Evolutionary conservation across 352 stramenopile genomes (phyloP).

Genomic region (Globisporangium parvum): DNA sequence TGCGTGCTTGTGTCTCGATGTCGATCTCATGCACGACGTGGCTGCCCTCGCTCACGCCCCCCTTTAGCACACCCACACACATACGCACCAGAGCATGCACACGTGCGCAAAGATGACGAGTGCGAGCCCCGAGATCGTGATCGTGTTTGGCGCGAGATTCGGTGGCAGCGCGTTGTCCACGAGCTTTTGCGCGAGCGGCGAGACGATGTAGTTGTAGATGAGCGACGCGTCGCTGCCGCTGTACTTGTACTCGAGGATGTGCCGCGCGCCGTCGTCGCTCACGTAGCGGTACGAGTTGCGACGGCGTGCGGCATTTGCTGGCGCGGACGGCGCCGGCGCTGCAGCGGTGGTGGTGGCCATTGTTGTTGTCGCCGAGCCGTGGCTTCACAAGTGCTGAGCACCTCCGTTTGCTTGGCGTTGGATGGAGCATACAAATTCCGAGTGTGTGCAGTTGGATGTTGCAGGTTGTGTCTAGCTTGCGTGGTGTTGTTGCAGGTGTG

Average conservation of each 20-base stretch:
- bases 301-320: constrained; percentile 1
- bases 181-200: constrained; percentile 63
- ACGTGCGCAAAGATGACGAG: constrained; percentile 68
- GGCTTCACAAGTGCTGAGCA: no score
- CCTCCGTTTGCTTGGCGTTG: no score
- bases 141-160: constrained; percentile 70
- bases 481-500: no score
- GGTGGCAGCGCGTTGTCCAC: constrained; percentile 71
- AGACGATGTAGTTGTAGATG: constrained; percentile 82
- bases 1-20: no score
- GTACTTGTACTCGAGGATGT: constrained; percentile 79
- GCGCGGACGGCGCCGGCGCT: no score
- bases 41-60: no score
- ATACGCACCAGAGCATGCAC: constrained; percentile 72
- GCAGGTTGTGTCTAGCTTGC: no score
- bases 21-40: no score
- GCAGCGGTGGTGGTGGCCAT: no score
- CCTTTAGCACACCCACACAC: not conserved
- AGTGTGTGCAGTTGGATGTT: no score
- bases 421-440: no score
- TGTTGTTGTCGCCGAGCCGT: no score
- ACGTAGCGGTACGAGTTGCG: constrained; percentile 51
- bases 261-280: constrained; percentile 57
- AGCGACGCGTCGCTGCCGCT: constrained; percentile 78
- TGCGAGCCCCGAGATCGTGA: constrained; percentile 71